Conservation (phyloP, 139 green algal genomes). For the Parachlorella kessleri region DNA sequence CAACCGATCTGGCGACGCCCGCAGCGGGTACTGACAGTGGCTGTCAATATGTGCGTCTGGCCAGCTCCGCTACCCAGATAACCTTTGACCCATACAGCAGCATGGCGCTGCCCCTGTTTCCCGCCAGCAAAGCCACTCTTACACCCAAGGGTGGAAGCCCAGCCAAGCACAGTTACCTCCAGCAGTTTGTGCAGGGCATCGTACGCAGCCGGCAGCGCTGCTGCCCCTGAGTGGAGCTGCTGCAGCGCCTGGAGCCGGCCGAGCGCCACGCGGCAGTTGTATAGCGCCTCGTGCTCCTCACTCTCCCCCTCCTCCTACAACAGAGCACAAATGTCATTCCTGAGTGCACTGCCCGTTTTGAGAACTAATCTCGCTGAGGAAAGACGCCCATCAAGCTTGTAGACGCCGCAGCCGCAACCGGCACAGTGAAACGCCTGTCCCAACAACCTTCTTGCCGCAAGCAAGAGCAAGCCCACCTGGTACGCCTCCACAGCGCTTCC, state of each 20-base stretch:
- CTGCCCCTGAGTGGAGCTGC: background rate
- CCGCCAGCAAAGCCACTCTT: too few species aligned
- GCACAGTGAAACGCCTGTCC: background rate
- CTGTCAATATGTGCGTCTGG: too few species aligned
- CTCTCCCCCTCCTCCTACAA: background rate
- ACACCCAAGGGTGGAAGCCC: too few species aligned
- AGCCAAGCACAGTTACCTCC: too few species aligned
- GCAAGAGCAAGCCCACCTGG: background rate
- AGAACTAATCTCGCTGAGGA: too few species aligned
- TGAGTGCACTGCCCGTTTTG: too few species aligned
- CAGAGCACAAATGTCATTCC: too few species aligned
- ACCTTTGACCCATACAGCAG: too few species aligned
- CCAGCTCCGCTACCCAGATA: too few species aligned
- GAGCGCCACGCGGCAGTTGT: slow-evolving; percentile 6
- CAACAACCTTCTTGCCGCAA: background rate
- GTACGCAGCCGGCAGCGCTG: slow-evolving; percentile 2
- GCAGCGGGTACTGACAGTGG: too few species aligned
- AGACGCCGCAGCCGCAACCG: background rate
- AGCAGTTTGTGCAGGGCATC: slow-evolving; percentile 1
- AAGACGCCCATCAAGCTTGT: background rate
- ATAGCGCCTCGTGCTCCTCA: slow-evolving; percentile 15
- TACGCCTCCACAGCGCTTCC: background rate
- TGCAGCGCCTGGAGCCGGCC: slow-evolving; percentile 16
- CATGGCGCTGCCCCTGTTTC: too few species aligned
- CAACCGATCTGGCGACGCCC: too few species aligned